Percentiles rank a stretch among this genome's conserved stretches.
Evolutionary conservation across 352 stramenopile genomes (phyloP).

Genomic region (Globisporangium rhizosaccharum): DNA sequence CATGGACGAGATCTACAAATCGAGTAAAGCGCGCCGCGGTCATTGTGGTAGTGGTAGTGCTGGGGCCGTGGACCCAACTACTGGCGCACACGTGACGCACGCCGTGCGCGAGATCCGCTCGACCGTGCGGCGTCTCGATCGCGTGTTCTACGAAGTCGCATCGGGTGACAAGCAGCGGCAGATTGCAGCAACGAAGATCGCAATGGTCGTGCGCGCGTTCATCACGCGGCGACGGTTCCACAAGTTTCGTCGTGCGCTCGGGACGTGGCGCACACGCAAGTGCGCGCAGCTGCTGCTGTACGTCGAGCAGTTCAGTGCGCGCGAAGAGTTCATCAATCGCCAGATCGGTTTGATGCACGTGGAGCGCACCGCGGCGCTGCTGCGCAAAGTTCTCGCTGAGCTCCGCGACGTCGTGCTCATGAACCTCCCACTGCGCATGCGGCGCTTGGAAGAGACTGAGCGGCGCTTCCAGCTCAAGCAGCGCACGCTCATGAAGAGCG

Average conservation of each 20-base stretch:
- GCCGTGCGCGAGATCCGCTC: conserved; percentile 58
- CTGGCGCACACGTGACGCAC: conserved; percentile 47
- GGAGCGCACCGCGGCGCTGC: conserved; percentile 25
- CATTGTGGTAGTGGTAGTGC: background rate
- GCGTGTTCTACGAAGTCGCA: conserved; percentile 73
- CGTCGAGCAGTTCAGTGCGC: conserved; percentile 60
- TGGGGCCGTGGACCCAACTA: conserved; percentile 20
- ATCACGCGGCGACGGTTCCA: conserved; percentile 42
- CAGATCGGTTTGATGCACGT: conserved; percentile 43
- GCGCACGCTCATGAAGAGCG: conserved; percentile 21
- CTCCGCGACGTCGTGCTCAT: conserved; percentile 68
- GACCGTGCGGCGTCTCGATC: conserved; percentile 57
- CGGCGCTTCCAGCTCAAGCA: conserved; percentile 44
- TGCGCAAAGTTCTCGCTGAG: conserved; percentile 51
- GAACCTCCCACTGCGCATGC: conserved; percentile 50
- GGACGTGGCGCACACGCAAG: conserved; percentile 44
- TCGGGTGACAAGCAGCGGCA: conserved; percentile 71
- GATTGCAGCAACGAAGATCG: conserved; percentile 58
- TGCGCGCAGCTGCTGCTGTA: conserved; percentile 33
- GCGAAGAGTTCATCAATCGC: conserved; percentile 54
- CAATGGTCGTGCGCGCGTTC: conserved; percentile 47
- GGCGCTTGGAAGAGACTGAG: conserved; percentile 48
- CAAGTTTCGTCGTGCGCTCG: conserved; percentile 36
- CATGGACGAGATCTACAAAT: conserved; percentile 35
- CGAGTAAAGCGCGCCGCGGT: conserved; percentile 2